Conservation (phyloP, 768 basidiomycete species). For the Mycena haematopus region DNA sequence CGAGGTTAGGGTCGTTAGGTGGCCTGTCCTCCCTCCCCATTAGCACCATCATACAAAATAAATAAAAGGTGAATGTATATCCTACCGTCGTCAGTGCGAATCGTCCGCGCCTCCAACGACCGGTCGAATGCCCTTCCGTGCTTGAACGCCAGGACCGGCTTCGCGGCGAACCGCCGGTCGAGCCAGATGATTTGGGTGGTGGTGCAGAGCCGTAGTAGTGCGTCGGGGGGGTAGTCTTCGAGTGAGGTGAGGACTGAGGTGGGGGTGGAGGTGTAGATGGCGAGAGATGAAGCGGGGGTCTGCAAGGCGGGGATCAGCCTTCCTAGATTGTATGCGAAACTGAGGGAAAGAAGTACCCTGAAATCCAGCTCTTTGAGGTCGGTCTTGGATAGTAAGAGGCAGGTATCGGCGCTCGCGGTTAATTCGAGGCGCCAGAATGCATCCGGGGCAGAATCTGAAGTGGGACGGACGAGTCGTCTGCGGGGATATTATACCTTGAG, state of each 20-base stretch:
- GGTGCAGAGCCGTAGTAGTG: constrained; percentile 59
- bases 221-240: constrained; percentile 42
- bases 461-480: constrained; percentile 34
- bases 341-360: constrained; percentile 48
- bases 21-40: constrained; percentile 39
- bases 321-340: too few species aligned
- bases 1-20: constrained; percentile 64
- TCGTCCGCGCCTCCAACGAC: constrained; percentile 53
- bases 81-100: constrained; percentile 41
- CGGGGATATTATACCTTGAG: not conserved
- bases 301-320: not conserved
- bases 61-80: not conserved
- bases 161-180: constrained; percentile 63
- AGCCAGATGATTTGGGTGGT: constrained; percentile 74
- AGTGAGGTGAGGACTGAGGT: constrained; percentile 59
- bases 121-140: constrained; percentile 70
- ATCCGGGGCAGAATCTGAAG: too few species aligned
- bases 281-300: constrained; percentile 23
- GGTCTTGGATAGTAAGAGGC: constrained; percentile 55
- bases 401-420: constrained; percentile 41
- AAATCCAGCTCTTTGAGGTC: constrained; percentile 56
- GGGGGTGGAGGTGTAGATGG: constrained; percentile 44
- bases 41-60: too few species aligned
- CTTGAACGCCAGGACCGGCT: constrained; percentile 64
- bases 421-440: constrained; percentile 62